Base-by-base conservation (phyloP, 768 basidiomycete genomes). In the Tubosaeta sp. region DNA sequence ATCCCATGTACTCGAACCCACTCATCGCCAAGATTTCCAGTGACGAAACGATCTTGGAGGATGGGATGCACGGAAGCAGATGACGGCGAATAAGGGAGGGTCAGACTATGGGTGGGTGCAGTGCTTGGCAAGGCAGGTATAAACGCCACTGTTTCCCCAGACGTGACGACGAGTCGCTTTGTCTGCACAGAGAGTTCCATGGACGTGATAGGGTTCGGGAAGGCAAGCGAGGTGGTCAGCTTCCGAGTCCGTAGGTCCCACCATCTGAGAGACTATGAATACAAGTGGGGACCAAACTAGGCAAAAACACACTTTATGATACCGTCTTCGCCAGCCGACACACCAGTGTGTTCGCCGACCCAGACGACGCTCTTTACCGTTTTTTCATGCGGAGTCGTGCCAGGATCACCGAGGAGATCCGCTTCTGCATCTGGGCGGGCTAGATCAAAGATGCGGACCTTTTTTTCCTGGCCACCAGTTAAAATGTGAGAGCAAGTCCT, bases 381-480 rank as follows among this genome's bases (percentile, higher is more conserved):
- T 41, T 93, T 94, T 1, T 94, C 90, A 66, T 95, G 94, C 12
- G 90, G 83, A 5, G 71, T 68, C 36, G 74, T 48, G 53, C 82
- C 78, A 58, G 74, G 64, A 60, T 85, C 86, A 34, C 74, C 76
- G 48, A 96, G 79, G 58, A 92, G 81, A 59, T 89, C 81, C 19
- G 93, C 90, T 54, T 92, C 90, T 24, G 90, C 90, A 59, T 95
- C 92, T 41, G 93, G 89, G 43, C 86, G 76, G 47, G 75, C 74
- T 38, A 99, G 79, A 71, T 98, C 92, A 67, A 96, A 99, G 64
- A 98, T 83, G 57, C 96, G 81, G 45, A 95, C 88, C 72, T 92
- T 95, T 79, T 97, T 98, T 70, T 98, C 96, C 72, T 97, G 89
- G 1, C 95, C 95, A 46, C 94, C 95, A 19, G 90, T 91, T 52